Conservation (phyloP, 768 basidiomycete genomes). For the Phylloporus sp. region DNA sequence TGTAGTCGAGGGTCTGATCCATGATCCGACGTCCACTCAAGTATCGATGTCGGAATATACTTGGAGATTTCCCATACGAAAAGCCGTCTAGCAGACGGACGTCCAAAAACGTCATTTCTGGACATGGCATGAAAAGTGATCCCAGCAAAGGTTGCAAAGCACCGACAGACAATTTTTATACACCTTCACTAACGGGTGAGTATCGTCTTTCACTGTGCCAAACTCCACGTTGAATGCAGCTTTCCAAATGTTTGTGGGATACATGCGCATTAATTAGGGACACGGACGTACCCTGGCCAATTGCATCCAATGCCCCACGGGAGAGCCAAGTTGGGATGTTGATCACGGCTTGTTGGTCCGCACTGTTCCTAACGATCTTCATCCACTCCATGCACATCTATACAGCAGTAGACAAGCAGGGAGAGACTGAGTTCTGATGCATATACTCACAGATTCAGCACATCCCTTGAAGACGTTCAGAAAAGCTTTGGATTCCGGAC, state of each 20-base stretch:
- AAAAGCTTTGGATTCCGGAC: slow-evolving; percentile 47
- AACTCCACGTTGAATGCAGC: slow-evolving; percentile 43
- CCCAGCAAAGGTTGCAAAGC: not conserved
- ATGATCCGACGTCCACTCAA: slow-evolving; percentile 34
- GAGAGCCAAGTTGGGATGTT: slow-evolving; percentile 33
- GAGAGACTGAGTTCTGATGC: not conserved
- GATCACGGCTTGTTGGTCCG: slow-evolving; percentile 14
- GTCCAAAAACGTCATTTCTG: slow-evolving; percentile 13
- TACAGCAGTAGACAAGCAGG: not conserved
- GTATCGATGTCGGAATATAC: slow-evolving; percentile 15
- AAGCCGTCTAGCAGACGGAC: slow-evolving; percentile 1
- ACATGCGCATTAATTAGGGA: not conserved
- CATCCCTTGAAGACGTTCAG: slow-evolving; percentile 45
- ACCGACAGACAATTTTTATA: slow-evolving; percentile 11
- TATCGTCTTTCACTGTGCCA: not conserved
- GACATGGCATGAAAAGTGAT: slow-evolving; percentile 15
- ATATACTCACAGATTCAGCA: slow-evolving; percentile 21
- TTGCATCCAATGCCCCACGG: slow-evolving; percentile 47
- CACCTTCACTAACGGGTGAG: slow-evolving; percentile 1
- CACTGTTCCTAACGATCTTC: slow-evolving; percentile 12
- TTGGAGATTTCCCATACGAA: slow-evolving; percentile 9
- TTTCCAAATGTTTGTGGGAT: not conserved
- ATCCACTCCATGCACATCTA: slow-evolving; percentile 26
- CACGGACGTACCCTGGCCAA: slow-evolving; percentile 46
- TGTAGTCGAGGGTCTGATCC: slow-evolving; percentile 14